These are phyloP conservation scores for Rubia yunnanensis DNA, from an alignment of 257 asterid species.

Conservation along the genomic window DNA sequence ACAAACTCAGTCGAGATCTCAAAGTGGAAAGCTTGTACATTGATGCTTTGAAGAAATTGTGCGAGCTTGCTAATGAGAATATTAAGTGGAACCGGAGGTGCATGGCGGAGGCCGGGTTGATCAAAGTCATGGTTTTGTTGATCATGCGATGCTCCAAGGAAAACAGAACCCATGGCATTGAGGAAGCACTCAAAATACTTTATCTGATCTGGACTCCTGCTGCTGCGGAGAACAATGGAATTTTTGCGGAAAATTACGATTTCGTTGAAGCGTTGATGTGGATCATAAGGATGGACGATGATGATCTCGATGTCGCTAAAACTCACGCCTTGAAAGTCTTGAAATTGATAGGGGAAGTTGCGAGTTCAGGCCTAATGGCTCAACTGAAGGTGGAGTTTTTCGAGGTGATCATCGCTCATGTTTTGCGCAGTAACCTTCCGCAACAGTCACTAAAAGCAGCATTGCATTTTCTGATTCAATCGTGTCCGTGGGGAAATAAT, in stretches of 20 bases:
- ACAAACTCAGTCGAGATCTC: conserved; percentile 46
- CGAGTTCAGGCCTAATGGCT: conserved; percentile 22
- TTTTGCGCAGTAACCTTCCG: conserved; percentile 17
- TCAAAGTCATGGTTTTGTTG: conserved; percentile 35
- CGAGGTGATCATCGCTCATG: conserved; percentile 13
- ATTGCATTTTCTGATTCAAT: conserved; percentile 38
- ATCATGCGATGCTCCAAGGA: conserved; percentile 30
- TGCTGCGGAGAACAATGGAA: conserved; percentile 23
- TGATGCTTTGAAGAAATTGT: conserved; percentile 36
- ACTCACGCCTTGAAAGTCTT: conserved; percentile 33
- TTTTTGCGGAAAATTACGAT: conserved; percentile 32
- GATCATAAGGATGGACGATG: conserved; percentile 23
- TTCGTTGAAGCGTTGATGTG: conserved; percentile 38
- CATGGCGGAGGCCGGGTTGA: conserved; percentile 57
- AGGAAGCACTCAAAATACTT: conserved; percentile 42
- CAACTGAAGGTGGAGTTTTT: conserved; percentile 29
- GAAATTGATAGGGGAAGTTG: conserved; percentile 22
- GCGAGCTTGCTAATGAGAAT: conserved; percentile 35
- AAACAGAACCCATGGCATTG: conserved; percentile 28
- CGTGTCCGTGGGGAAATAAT: conserved; percentile 41
- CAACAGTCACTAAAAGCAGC: conserved; percentile 29
- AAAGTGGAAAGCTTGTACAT: conserved; percentile 3
- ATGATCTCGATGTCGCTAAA: conserved; percentile 14
- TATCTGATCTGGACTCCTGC: conserved; percentile 43
- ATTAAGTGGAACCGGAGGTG: conserved; percentile 36